Percentiles rank a stretch among this genome's conserved stretches.
These are phyloP conservation scores for Fusarium austroafricanum DNA, from an alignment of 2,329 filamentous ascomycete genomes.

Conservation along the genomic window DNA sequence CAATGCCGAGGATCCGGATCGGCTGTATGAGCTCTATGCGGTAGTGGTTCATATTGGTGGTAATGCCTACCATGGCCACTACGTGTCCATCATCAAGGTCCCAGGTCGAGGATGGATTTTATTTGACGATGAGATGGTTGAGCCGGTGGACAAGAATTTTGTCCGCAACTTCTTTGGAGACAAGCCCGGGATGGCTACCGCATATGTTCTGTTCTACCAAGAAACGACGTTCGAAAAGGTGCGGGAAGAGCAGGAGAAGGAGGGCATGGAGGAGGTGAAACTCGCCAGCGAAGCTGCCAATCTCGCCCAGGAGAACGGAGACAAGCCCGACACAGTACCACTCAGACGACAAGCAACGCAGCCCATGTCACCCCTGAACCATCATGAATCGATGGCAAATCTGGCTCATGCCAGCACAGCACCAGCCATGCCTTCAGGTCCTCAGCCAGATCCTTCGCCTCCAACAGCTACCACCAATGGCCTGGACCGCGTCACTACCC, in stretches of 20 bases:
- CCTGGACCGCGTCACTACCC: constrained; percentile 37
- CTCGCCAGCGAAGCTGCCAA: constrained; percentile 68
- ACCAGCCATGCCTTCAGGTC: constrained; percentile 54
- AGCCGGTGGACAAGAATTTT: constrained; percentile 96
- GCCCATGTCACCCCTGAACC: constrained; percentile 58
- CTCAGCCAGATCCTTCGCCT: constrained; percentile 27
- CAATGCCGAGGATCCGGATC: constrained; percentile 91
- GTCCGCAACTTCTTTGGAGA: constrained; percentile 98
- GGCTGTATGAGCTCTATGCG: constrained; percentile 95
- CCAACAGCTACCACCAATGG: constrained; percentile 37
- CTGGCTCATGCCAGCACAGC: constrained; percentile 76
- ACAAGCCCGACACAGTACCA: constrained; percentile 57
- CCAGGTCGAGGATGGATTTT: constrained; percentile 94
- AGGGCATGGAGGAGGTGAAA: constrained; percentile 73
- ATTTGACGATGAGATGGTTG: constrained; percentile 98
- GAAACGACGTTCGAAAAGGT: constrained; percentile 80
- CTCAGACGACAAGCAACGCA: constrained; percentile 64
- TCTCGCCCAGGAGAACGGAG: constrained; percentile 61
- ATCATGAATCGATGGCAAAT: constrained; percentile 65
- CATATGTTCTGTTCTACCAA: constrained; percentile 98
- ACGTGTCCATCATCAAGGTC: constrained; percentile 97
- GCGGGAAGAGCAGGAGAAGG: constrained; percentile 83
- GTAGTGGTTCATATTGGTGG: constrained; percentile 98
- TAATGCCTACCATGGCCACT: constrained; percentile 97
- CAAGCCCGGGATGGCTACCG: constrained; percentile 88